Percentiles rank a stretch among this genome's conserved stretches.
These are phyloP conservation scores for Solanum hybrid DNA, from an alignment of 305 asterid genomes.

Conservation along the genomic window DNA sequence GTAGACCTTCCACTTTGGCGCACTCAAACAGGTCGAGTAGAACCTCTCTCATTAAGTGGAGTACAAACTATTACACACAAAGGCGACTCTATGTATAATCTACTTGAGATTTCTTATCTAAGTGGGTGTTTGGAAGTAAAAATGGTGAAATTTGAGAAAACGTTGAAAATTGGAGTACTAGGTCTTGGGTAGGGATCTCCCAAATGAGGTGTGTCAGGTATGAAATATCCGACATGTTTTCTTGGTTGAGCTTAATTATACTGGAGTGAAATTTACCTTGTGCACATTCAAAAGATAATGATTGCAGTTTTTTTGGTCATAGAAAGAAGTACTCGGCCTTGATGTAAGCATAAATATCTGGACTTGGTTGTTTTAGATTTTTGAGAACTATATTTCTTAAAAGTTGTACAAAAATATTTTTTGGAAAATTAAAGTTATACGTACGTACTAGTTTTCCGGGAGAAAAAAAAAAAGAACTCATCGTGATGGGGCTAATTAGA, in stretches of 20 bases:
- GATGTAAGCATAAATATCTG: neutral
- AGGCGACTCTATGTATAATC: neutral
- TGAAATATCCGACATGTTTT: neutral
- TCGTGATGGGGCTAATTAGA: neutral
- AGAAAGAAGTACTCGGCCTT: neutral
- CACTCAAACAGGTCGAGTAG: neutral
- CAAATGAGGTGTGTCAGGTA: neutral
- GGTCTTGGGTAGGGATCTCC: neutral
- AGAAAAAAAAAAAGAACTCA: neutral
- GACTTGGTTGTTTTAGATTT: neutral
- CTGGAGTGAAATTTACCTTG: neutral
- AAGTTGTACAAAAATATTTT: neutral
- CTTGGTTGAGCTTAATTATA: neutral
- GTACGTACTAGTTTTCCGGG: neutral
- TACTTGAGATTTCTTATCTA: neutral
- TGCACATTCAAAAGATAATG: accelerated
- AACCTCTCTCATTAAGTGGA: neutral
- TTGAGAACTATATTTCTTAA: neutral
- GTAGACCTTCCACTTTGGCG: neutral
- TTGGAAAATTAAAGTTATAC: neutral
- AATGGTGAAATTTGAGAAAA: neutral
- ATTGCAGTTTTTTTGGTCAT: accelerated
- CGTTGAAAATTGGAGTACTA: neutral
- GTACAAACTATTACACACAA: neutral
- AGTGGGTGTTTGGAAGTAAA: neutral